These are phyloP conservation scores for Exophiala mesophila DNA, from an alignment of 2,329 filamentous ascomycete genomes.

Conservation along the genomic window DNA sequence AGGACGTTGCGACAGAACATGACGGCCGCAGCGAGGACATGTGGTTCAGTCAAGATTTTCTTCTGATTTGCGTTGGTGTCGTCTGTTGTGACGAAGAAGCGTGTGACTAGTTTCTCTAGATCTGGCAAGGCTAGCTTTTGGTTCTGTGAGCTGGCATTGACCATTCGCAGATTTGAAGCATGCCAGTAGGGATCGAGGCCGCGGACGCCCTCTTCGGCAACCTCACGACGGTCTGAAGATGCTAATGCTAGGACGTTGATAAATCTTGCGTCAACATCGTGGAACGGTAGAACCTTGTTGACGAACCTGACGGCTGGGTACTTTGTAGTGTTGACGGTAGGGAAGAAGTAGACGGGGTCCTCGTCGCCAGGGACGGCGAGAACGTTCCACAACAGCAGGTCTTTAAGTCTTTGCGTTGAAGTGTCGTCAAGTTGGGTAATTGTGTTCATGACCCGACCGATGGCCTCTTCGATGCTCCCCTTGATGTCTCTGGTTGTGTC, in stretches of 20 bases:
- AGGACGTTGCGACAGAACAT: constrained; percentile 62
- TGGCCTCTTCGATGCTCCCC: constrained; percentile 81
- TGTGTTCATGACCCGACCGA: constrained; percentile 69
- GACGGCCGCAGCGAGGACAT: constrained; percentile 64
- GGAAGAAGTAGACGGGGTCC: constrained; percentile 35
- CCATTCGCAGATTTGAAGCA: constrained; percentile 18
- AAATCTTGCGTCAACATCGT: constrained; percentile 75
- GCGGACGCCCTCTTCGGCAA: constrained; percentile 82
- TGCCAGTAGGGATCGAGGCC: constrained; percentile 79
- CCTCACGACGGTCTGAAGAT: constrained; percentile 69
- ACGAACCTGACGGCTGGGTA: constrained; percentile 84
- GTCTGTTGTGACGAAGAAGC: constrained; percentile 40
- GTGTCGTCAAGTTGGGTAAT: constrained; percentile 37
- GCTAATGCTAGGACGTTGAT: constrained; percentile 78
- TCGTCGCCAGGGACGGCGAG: constrained; percentile 41
- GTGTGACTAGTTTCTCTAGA: constrained; percentile 41
- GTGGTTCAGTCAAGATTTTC: constrained; percentile 33
- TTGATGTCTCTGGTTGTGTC: constrained; percentile 70
- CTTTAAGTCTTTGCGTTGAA: constrained; percentile 43
- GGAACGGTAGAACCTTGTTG: constrained; percentile 78
- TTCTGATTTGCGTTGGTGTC: constrained; percentile 30
- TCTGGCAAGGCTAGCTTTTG: constrained; percentile 34
- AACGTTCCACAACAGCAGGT: constrained; percentile 66
- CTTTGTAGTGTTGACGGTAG: constrained; percentile 65
- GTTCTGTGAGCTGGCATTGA: constrained; percentile 1